phyloP scores from a whole-genome alignment of 2,329 filamentous ascomycete species.

The Sporothrix sp. region DNA sequence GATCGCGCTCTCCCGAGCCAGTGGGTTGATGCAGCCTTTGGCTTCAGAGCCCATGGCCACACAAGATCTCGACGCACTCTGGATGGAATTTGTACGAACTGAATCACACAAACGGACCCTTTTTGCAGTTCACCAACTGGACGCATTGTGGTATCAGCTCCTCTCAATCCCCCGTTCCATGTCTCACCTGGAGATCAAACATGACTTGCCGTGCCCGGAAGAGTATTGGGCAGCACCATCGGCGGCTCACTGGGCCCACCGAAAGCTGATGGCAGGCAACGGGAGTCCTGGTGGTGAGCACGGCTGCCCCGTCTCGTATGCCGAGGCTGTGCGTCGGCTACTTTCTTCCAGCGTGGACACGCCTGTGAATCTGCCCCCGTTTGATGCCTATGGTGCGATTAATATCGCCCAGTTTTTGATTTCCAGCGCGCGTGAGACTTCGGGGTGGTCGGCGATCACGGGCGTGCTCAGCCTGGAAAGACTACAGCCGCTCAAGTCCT shows the following conservation, averaged over 20 bases:
- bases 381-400: constrained; percentile 33
- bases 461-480: constrained; percentile 32
- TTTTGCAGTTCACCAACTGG: constrained; percentile 34
- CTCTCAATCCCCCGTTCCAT: constrained; percentile 28
- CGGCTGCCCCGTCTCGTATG: constrained; percentile 23
- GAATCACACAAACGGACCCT: constrained; percentile 34
- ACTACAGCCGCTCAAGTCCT: constrained; percentile 27
- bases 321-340: constrained; percentile 29
- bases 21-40: constrained; percentile 28
- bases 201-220: constrained; percentile 31
- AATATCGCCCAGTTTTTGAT: constrained; percentile 33
- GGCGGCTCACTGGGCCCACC: constrained; percentile 28
- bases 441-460: constrained; percentile 34
- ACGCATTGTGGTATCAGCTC: constrained; percentile 35
- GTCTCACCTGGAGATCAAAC: constrained; percentile 35
- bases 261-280: constrained; percentile 19
- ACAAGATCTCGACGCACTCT: constrained; percentile 29
- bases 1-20: constrained; percentile 29
- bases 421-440: constrained; percentile 32
- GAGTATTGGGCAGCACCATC: constrained; percentile 30
- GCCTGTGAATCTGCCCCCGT: constrained; percentile 22
- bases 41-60: constrained; percentile 19
- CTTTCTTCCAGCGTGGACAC: constrained; percentile 25
- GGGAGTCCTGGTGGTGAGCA: neutral
- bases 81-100: constrained; percentile 28